phyloP scores from a whole-genome alignment of 306 rosid species.

The Vigna nakashimae region DNA sequence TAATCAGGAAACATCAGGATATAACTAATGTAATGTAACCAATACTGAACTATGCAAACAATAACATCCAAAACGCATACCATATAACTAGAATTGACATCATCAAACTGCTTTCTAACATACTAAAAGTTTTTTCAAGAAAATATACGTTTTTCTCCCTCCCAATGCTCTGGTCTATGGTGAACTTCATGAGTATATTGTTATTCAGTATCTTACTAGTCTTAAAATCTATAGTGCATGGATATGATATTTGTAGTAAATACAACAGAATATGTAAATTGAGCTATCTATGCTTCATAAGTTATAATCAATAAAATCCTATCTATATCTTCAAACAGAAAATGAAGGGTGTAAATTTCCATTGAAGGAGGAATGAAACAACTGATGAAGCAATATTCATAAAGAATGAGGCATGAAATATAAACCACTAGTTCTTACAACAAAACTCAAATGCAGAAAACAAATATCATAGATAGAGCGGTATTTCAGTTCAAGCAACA shows the following conservation, averaged over 20 bases:
- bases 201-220: too few species aligned
- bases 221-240: too few species aligned
- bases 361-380: background rate
- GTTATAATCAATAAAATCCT: constrained; percentile 13
- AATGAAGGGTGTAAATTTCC: background rate
- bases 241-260: too few species aligned
- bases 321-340: constrained; percentile 7
- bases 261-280: background rate
- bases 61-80: background rate
- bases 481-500: constrained; percentile 29
- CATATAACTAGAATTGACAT: constrained; percentile 6
- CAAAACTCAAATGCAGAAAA: constrained; percentile 7
- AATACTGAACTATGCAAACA: background rate
- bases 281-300: background rate
- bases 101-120: constrained; percentile 2
- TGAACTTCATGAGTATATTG: background rate
- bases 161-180: background rate
- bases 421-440: background rate
- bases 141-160: background rate
- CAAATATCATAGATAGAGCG: constrained; percentile 10
- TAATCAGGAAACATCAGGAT: background rate
- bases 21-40: constrained; percentile 15
- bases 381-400: constrained; percentile 1
- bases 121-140: constrained; percentile 22
- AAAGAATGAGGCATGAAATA: constrained; percentile 22